Base-by-base conservation (phyloP, 495 filamentous ascomycete genomes). In the Annulohypoxylon nitens region DNA sequence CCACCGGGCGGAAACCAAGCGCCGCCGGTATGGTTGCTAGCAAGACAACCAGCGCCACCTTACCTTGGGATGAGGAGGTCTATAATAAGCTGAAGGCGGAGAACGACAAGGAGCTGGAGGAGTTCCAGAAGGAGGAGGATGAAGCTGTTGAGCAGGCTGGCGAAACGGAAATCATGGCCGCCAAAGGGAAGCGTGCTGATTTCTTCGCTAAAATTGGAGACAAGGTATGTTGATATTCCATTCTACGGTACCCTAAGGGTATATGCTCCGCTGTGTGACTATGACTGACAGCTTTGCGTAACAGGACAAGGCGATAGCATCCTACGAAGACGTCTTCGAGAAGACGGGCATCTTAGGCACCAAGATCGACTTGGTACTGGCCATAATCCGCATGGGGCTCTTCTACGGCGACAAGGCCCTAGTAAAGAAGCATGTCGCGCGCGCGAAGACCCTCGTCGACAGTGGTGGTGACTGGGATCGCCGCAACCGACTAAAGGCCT, bases 381-480 rank as follows among this genome's bases (percentile, higher is more conserved):
- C 96, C 50, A 97, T 98, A 80, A 94, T 98, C 79, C 93, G 96
- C 47, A 91, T 98, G 81, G 93, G 93, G 30, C 88, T 99, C 53
- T 98, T 98, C 85, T 99, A 97, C 76, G 93, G 93, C 68, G 96
- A 99, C 79, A 92, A 93, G 80, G 71, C 92, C 37, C 89, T 93
- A 18, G 96, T 97, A 61, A 97, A 94, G 88, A 97, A 97, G 85
- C 93, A 92, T 37, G 89, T 98, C 48, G 93, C 97, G 70, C 91
- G 96, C 8, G 96, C 96, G 69, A 92, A 93, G 84, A 88, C 91
- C 14, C 86, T 99, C 33, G 93, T 98, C 23, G 96, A 99, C 76
- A 92, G 89, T 68, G 96, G 96, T 74, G 96, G 96, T 73, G 96
- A 99, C 80, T 99, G 96, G 96, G 96, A 99, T 81, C 92, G 96